Percentiles rank a stretch among this genome's conserved stretches.
These are phyloP conservation scores for Pugionium cornutum DNA, from an alignment of 345 rosid species.

Conservation along the genomic window DNA sequence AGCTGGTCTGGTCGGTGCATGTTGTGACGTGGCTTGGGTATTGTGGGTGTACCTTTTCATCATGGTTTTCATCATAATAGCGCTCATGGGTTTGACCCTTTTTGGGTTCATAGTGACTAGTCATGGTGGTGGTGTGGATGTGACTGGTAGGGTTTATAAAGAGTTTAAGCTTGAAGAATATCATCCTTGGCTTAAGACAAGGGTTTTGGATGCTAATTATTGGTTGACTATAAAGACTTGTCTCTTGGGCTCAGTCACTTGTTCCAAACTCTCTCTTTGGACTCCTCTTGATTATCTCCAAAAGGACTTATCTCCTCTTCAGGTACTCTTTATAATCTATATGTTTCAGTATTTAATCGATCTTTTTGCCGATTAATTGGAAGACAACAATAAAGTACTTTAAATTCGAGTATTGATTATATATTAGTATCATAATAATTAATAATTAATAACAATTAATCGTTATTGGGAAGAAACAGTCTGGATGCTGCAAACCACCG, in stretches of 20 bases:
- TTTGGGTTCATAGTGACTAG: slow-evolving; percentile 81
- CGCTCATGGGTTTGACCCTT: slow-evolving; percentile 63
- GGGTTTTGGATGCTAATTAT: slow-evolving; percentile 53
- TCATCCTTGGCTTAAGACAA: slow-evolving; percentile 76
- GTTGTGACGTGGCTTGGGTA: slow-evolving; percentile 75
- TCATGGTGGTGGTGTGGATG: slow-evolving; percentile 72
- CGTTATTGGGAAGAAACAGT: slow-evolving; percentile 43
- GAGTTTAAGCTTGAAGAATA: slow-evolving; percentile 74
- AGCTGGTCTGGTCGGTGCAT: slow-evolving; percentile 90
- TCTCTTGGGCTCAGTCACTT: slow-evolving; percentile 67
- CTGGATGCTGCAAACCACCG: slow-evolving; percentile 98
- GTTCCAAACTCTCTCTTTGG: slow-evolving; percentile 68
- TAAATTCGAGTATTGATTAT: too few species aligned
- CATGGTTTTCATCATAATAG: slow-evolving; percentile 68
- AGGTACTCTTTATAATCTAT: slow-evolving; percentile 46
- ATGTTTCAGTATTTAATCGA: neutral
- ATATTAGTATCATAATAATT: too few species aligned
- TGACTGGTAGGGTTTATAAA: slow-evolving; percentile 66
- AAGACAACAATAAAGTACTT: too few species aligned
- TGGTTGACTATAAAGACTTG: slow-evolving; percentile 78
- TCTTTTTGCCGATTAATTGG: too few species aligned
- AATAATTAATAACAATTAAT: neutral
- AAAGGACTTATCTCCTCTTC: slow-evolving; percentile 68
- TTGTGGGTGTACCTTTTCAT: slow-evolving; percentile 90
- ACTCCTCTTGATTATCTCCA: slow-evolving; percentile 78